phyloP scores from a whole-genome alignment of 345 rosid genomes.

The Gossypium turneri region DNA sequence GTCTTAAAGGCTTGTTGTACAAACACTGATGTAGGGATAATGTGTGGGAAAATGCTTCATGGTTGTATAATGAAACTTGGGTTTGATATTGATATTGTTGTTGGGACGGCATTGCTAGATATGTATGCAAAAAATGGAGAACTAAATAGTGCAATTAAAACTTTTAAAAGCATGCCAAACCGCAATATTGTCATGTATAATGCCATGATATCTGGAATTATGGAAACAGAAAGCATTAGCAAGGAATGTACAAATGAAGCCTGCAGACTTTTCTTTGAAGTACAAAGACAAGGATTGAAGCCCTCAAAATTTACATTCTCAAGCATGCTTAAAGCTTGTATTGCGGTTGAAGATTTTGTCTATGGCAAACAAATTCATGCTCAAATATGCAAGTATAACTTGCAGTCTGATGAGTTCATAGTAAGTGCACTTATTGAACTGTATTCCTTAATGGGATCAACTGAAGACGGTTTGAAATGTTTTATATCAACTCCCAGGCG shows the following conservation, averaged over 20 bases:
- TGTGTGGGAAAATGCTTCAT: slow-evolving; percentile 42
- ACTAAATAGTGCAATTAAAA: slow-evolving; percentile 28
- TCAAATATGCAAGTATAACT: slow-evolving; percentile 36
- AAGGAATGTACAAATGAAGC: slow-evolving; percentile 32
- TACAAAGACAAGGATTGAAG: slow-evolving; percentile 37
- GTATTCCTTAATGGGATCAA: slow-evolving; percentile 42
- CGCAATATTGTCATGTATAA: slow-evolving; percentile 49
- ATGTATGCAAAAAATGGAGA: slow-evolving; percentile 48
- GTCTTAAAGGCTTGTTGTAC: slow-evolving; percentile 43
- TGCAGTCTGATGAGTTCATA: slow-evolving; percentile 52
- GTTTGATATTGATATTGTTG: slow-evolving; percentile 39
- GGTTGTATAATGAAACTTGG: slow-evolving; percentile 36
- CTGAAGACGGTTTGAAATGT: slow-evolving; percentile 41
- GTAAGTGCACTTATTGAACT: slow-evolving; percentile 45
- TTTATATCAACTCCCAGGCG: slow-evolving; percentile 35
- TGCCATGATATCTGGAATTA: slow-evolving; percentile 49
- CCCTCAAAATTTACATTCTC: slow-evolving; percentile 48
- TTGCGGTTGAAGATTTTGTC: slow-evolving; percentile 27
- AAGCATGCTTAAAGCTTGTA: slow-evolving; percentile 45
- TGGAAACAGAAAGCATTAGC: slow-evolving; percentile 24
- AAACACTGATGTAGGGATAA: slow-evolving; percentile 20
- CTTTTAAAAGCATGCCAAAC: slow-evolving; percentile 33
- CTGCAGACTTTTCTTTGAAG: slow-evolving; percentile 36
- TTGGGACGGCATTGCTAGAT: slow-evolving; percentile 49
- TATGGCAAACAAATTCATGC: slow-evolving; percentile 51